Evolutionary conservation across 2,329 filamentous ascomycete species (phyloP), one percentile per base, ranked within the genome.

Genomic region (Aspergillus japonicus): DNA sequence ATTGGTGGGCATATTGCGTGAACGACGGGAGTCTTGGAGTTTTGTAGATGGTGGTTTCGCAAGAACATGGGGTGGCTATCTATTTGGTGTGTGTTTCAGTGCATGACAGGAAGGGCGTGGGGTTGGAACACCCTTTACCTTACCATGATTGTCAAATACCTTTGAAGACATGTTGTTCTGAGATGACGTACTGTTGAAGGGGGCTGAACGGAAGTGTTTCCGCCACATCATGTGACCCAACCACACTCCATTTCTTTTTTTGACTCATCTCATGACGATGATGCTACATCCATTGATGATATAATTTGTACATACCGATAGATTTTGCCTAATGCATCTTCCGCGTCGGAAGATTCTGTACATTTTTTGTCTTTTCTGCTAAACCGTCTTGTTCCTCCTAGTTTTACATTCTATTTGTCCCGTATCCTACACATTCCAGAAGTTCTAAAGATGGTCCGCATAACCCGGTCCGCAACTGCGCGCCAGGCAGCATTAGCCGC

Each of bases 391-490:
- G 12, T 29, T n/a, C 8, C 24, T 56, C 50, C 23, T 3, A 10
- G 7, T 2, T 7, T 10, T 29, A 50, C 14, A 19, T 11, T 42
- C 24, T 14, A 19, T 31, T 23, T 23, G 10, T 14, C 24, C 44
- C 23, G 48, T 10, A 19, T 42, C 39, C 26, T 33, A 26, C 12
- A 21, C 21, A 33, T 6, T 26, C 26, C 26, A 8, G 7, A n/a
- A 2, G 26, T 24, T 52, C 16, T 47, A 24, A 53, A 31, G 12
- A 71, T 71, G 66, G 59, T 61, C 47, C 69, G 69, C 33, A 56
- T 69, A 21, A 75, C 73, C 47, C 72, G 73, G 6, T 70, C 70
- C 44, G 61, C 64, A 44, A 66, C 67, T 11, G 65, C 67, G 14
- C 65, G 62, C 54, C 61, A 69, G 35, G 63, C 67, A 54, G 66